Evolutionary conservation across 2,329 filamentous ascomycete species (phyloP).

Genomic region (Calonectria pseudoreteaudii): DNA sequence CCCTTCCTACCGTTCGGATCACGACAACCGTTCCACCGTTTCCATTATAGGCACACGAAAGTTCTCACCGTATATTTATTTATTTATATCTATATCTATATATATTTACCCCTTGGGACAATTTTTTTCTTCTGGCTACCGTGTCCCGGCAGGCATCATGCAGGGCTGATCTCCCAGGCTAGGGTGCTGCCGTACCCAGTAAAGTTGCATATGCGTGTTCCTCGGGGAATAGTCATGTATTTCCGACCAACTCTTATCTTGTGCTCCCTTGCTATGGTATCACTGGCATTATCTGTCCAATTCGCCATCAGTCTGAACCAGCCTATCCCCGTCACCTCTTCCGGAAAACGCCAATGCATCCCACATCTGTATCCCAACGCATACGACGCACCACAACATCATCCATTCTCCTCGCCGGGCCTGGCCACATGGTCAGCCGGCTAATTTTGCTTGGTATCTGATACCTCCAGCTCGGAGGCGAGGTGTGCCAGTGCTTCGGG

Average conservation of each 20-base stretch:
- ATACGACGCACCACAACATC: neutral
- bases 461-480: constrained; percentile 36
- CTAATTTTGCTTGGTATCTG: constrained; percentile 22
- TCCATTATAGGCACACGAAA: neutral
- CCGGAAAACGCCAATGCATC: constrained; percentile 19
- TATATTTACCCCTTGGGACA: neutral
- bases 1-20: neutral
- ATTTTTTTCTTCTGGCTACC: neutral
- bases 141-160: constrained; percentile 13
- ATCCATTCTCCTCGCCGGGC: neutral
- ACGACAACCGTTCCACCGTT: constrained; percentile 2
- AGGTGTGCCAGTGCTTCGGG: constrained; percentile 37
- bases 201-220: constrained; percentile 16
- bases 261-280: constrained; percentile 24
- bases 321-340: constrained; percentile 3
- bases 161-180: constrained; percentile 24
- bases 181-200: constrained; percentile 25
- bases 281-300: constrained; percentile 20
- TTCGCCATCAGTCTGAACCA: constrained; percentile 14
- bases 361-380: constrained; percentile 10
- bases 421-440: constrained; percentile 6
- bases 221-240: constrained; percentile 26
- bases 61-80: neutral
- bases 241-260: constrained; percentile 28
- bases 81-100: neutral